Percentiles rank a stretch among this genome's conserved stretches.
These are phyloP conservation scores for Eucalyptus grandis DNA, from an alignment of 345 rosid genomes.

Conservation along the genomic window DNA sequence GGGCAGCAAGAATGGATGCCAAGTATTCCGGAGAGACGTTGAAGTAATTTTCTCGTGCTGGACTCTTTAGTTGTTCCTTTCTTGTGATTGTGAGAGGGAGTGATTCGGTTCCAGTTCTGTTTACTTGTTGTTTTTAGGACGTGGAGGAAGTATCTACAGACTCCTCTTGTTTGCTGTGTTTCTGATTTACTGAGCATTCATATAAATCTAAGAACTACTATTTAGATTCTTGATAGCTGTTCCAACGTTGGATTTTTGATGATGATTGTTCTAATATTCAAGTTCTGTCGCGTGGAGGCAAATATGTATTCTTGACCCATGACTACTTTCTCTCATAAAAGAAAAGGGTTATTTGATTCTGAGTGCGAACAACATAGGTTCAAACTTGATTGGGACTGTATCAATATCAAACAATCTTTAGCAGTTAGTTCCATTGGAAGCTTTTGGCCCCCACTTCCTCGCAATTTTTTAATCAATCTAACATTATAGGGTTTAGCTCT, in stretches of 20 bases:
- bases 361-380: rapidly evolving
- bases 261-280: neutral
- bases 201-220: neutral
- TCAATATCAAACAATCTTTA: neutral
- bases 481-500: neutral
- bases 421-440: neutral
- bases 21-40: neutral
- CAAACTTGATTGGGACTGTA: neutral
- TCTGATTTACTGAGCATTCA: neutral
- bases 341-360: neutral
- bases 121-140: neutral
- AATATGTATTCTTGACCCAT: neutral
- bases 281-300: neutral
- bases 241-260: neutral
- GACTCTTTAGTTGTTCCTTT: neutral
- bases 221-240: neutral
- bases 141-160: neutral
- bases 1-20: neutral
- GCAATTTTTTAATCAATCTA: neutral
- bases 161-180: neutral
- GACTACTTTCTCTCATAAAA: neutral
- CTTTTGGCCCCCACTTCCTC: neutral
- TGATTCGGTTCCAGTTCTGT: neutral
- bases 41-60: neutral
- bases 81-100: neutral